phyloP scores from a whole-genome alignment of 1,284 basidiomycete species.

The Meira miltonrushii region DNA sequence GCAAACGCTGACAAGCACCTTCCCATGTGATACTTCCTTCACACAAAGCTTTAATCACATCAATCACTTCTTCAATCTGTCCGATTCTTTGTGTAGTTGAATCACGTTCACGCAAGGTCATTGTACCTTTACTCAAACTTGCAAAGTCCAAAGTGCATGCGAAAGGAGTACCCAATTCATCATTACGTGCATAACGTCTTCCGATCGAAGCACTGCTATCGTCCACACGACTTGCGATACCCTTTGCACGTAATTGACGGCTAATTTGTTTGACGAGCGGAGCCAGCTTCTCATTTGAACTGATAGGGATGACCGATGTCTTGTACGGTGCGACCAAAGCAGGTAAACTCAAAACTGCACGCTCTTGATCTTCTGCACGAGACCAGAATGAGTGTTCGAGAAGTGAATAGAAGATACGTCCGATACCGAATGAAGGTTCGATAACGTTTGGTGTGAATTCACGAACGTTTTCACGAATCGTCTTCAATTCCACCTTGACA shows the following conservation, averaged over 20 bases:
- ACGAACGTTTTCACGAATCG: constrained; percentile 85
- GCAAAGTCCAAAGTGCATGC: constrained; percentile 96
- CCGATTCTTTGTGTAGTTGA: constrained; percentile 90
- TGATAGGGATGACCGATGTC: constrained; percentile 92
- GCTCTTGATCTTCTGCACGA: constrained; percentile 66
- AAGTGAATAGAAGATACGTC: constrained; percentile 87
- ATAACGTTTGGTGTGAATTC: constrained; percentile 97
- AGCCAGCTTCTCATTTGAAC: constrained; percentile 75
- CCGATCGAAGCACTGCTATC: constrained; percentile 93
- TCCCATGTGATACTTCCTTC: constrained; percentile 62
- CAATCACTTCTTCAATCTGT: constrained; percentile 81
- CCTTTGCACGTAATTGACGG: constrained; percentile 74
- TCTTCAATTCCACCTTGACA: constrained; percentile 74
- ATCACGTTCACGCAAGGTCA: constrained; percentile 68
- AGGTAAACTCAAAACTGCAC: constrained; percentile 74
- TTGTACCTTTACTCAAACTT: constrained; percentile 61
- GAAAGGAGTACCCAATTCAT: constrained; percentile 96
- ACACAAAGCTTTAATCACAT: constrained; percentile 60
- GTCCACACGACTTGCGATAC: constrained; percentile 86
- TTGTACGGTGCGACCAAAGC: constrained; percentile 90
- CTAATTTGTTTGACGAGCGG: constrained; percentile 83
- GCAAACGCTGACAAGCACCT: constrained; percentile 68
- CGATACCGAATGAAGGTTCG: constrained; percentile 96
- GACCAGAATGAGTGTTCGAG: constrained; percentile 96
- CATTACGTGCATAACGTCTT: constrained; percentile 93